A percentile compares a stretch with the other conserved stretches of the same genome.
Conservation (phyloP, 768 basidiomycete species). For the Suillus variegatus region DNA sequence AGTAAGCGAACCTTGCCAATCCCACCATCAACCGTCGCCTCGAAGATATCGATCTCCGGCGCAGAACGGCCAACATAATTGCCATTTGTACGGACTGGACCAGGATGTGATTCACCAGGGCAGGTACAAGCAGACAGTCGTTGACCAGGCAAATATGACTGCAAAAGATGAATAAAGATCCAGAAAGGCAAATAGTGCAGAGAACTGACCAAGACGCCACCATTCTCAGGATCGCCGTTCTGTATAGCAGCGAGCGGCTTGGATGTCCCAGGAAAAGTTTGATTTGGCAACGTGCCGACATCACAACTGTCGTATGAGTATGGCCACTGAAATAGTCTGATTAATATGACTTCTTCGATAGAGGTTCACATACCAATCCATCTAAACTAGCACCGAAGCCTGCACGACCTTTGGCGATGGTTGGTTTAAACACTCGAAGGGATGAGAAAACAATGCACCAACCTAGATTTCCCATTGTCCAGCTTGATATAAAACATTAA, state of each 20-base stretch:
- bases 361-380: conserved; percentile 54
- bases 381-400: conserved; percentile 60
- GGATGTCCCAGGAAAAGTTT: conserved; percentile 51
- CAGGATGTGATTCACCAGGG: conserved; percentile 56
- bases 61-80: conserved; percentile 53
- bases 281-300: conserved; percentile 76
- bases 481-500: conserved; percentile 30
- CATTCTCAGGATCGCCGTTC: conserved; percentile 38
- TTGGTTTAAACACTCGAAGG: not conserved
- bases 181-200: not conserved
- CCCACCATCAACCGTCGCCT: conserved; percentile 40
- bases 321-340: conserved; percentile 43
- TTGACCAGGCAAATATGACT: conserved; percentile 57
- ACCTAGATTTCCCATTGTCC: conserved; percentile 57
- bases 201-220: conserved; percentile 24
- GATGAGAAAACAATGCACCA: not conserved
- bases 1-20: conserved; percentile 34
- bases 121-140: conserved; percentile 62
- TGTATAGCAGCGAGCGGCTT: conserved; percentile 45
- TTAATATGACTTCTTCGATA: conserved; percentile 13
- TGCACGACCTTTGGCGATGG: conserved; percentile 41
- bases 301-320: conserved; percentile 67
- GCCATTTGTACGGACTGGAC: conserved; percentile 50
- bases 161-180: conserved; percentile 10
- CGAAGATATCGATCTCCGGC: conserved; percentile 63